Evolutionary conservation across 768 basidiomycete genomes (phyloP).

Genomic region (Boletus barrowsii): DNA sequence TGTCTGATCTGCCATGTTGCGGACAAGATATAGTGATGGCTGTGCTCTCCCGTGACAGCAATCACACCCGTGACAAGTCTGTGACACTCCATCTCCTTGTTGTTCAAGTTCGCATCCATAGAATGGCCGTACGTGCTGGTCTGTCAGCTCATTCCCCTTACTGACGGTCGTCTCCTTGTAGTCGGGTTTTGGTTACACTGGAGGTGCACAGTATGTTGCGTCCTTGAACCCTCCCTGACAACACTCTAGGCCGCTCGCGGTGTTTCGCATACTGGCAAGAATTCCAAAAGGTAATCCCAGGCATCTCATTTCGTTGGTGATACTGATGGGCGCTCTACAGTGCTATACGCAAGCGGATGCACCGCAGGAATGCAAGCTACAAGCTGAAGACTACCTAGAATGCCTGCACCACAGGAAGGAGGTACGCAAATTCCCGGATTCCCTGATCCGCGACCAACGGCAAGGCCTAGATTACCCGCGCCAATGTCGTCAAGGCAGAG

Average conservation of each 20-base stretch:
- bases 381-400: conserved; percentile 85
- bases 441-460: background rate
- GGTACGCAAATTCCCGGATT: conserved; percentile 44
- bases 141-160: background rate
- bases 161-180: conserved; percentile 26
- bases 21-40: conserved; percentile 14
- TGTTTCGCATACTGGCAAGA: conserved; percentile 95
- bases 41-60: conserved; percentile 17
- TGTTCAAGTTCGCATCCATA: conserved; percentile 5
- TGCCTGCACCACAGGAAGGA: conserved; percentile 89
- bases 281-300: conserved; percentile 58
- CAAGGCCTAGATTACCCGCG: conserved; percentile 52
- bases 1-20: conserved; percentile 51
- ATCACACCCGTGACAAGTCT: conserved; percentile 20
- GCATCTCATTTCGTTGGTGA: background rate
- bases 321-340: conserved; percentile 36
- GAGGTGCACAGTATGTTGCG: conserved; percentile 41
- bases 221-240: conserved; percentile 1
- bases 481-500: conserved; percentile 67
- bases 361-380: conserved; percentile 67
- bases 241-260: conserved; percentile 63
- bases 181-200: conserved; percentile 67
- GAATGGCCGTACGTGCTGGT: conserved; percentile 39
- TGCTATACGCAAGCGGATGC: conserved; percentile 82
- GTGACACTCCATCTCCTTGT: conserved; percentile 22